Evolutionary conservation across 2,329 filamentous ascomycete genomes (phyloP), one percentile per base, ranked within the genome.

Genomic region (Claviceps sp.): DNA sequence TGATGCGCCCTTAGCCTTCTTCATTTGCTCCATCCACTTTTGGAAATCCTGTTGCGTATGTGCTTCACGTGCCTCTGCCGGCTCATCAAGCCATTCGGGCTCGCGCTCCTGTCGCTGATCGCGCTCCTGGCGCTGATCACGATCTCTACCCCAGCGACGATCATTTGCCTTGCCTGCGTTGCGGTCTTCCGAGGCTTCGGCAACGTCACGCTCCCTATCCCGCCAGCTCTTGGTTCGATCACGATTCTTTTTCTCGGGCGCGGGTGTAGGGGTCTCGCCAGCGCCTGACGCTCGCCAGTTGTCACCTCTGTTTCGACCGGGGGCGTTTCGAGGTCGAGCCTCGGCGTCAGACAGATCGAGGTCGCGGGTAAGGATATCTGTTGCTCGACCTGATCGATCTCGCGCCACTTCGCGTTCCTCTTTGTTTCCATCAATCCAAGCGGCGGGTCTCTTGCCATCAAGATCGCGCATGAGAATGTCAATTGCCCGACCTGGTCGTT

Each of bases 11-110:
- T 75, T 79, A 55, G 79, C 77, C 41, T 82, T 82, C 67, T 87
- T 91, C 89, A 94, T 94, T 57, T 77, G 78, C 60, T 94, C 88
- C 76, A 95, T 95, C 82, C 91, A 96, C 59, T 87, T 87, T 69
- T 94, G 85, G 66, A 96, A 94, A 58, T 96, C 90, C 62, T 94
- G 89, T 61, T 88, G 84, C 1, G 89, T 95, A 60, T 88, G 86
- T 5, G 76, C 78, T 60, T 85, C 80, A 38, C 78, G 72, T 60
- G 84, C 81, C 49, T 87, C 84, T 54, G 85, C 83, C 22, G 76
- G 76, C 54, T 84, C 78, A 62, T 94, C 89, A 67, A 95, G 76
- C 91, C 90, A 95, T 67, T 95, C 90, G 5, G 91, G 90, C 49
- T 95, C 88, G 57, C 87, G 82, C 63, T 94, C 89, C 57, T 77